These are phyloP conservation scores for Fusarium sp. DNA, from an alignment of 2,329 filamentous ascomycete species.

Conservation along the genomic window DNA sequence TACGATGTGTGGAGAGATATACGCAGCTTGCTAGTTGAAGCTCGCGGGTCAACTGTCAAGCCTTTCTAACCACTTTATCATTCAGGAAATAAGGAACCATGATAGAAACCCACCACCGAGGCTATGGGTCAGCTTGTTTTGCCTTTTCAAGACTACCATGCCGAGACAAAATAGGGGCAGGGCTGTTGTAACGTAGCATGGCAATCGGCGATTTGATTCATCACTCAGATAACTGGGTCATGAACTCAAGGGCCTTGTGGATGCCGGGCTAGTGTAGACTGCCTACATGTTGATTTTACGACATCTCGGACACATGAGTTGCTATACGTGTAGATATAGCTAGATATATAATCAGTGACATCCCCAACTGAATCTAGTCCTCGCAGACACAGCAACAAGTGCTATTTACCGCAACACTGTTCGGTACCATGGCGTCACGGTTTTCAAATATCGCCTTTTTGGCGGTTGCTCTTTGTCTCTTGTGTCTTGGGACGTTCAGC, in stretches of 20 bases:
- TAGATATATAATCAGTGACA: too few relatives aligned
- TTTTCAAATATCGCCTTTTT: constrained; percentile 1
- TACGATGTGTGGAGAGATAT: too few relatives aligned
- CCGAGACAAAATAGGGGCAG: not conserved
- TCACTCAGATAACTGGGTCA: too few relatives aligned
- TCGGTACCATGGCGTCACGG: not conserved
- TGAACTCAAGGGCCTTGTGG: not conserved
- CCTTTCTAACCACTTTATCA: too few relatives aligned
- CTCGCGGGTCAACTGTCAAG: too few relatives aligned
- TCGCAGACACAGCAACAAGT: not conserved
- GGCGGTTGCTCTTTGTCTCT: constrained; percentile 1
- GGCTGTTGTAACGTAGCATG: too few relatives aligned
- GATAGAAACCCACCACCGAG: not conserved
- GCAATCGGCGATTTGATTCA: too few relatives aligned
- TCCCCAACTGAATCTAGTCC: too few relatives aligned
- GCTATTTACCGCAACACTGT: not conserved
- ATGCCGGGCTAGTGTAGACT: not conserved
- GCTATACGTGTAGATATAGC: not conserved
- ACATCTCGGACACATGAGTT: not conserved
- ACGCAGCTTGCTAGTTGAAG: too few relatives aligned
- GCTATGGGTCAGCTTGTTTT: not conserved
- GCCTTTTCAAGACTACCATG: not conserved
- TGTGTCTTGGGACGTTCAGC: not conserved
- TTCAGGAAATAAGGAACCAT: not conserved
- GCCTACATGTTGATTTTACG: not conserved